Evolutionary conservation across 1,284 basidiomycete genomes (phyloP).

Genomic region (Golubevia pallescens): DNA sequence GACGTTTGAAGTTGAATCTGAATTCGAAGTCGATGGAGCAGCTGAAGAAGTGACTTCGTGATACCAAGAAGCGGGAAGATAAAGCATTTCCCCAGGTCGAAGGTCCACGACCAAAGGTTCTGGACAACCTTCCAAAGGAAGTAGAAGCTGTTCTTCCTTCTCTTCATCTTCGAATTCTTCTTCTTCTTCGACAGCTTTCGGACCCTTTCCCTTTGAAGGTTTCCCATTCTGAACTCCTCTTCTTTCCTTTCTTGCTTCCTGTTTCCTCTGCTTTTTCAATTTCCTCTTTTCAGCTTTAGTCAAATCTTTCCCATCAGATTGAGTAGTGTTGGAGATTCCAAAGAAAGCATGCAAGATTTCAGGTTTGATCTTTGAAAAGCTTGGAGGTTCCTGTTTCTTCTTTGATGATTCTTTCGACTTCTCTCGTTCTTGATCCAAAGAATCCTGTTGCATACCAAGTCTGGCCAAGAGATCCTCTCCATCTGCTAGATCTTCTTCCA

Average conservation of each 20-base stretch:
- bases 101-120: constrained; percentile 49
- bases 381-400: constrained; percentile 41
- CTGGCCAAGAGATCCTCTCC: too few species aligned
- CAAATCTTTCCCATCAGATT: constrained; percentile 7
- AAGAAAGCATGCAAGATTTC: constrained; percentile 39
- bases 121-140: constrained; percentile 35
- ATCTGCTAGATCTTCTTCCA: too few species aligned
- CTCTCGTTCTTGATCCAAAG: too few species aligned
- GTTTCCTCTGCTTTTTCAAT: constrained; percentile 7
- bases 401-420: constrained; percentile 5
- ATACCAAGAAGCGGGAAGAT: constrained; percentile 59
- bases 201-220: too few species aligned
- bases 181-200: not conserved
- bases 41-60: constrained; percentile 59
- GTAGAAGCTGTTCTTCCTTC: not conserved
- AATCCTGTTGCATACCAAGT: too few species aligned
- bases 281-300: constrained; percentile 3
- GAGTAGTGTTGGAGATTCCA: constrained; percentile 22
- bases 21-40: not conserved
- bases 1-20: constrained; percentile 15
- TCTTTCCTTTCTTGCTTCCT: not conserved
- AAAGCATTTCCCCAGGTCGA: constrained; percentile 58
- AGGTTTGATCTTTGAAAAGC: constrained; percentile 50
- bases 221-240: not conserved
- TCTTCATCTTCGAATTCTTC: not conserved